Evolutionary conservation across 164 flowering plant genomes (phyloP).

Genomic region (Warburgia ugandensis): DNA sequence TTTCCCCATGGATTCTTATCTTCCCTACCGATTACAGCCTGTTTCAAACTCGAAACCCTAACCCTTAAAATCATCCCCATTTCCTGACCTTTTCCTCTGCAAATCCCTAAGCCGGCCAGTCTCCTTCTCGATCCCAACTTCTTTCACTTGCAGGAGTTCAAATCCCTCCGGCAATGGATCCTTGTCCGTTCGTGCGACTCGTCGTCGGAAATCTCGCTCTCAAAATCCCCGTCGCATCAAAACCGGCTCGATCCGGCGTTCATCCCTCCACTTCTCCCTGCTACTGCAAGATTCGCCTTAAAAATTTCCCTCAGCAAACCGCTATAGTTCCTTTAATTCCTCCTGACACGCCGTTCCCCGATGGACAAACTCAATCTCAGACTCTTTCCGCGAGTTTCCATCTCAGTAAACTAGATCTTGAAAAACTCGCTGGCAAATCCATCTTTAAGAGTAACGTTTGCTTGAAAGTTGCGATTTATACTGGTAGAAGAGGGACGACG

Average conservation of each 20-base stretch:
- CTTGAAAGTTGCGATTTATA: constrained; percentile 47
- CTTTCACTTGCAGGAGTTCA: no score
- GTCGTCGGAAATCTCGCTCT: constrained; percentile 59
- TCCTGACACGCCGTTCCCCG: constrained; percentile 33
- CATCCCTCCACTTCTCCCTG: constrained; percentile 73
- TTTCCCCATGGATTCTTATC: no score
- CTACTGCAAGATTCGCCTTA: constrained; percentile 58
- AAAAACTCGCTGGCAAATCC: constrained; percentile 42
- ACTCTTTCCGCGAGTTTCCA: constrained; percentile 56
- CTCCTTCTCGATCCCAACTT: no score
- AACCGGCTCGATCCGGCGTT: constrained; percentile 45
- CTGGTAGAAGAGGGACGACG: constrained; percentile 66
- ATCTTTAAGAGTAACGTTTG: constrained; percentile 35
- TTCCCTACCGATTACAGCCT: no score
- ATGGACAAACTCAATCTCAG: constrained; percentile 18
- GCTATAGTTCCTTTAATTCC: constrained; percentile 45
- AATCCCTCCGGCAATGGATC: constrained; percentile 72
- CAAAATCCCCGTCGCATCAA: constrained; percentile 54
- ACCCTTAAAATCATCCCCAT: no score
- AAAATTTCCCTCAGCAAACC: constrained; percentile 45
- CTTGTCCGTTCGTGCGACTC: constrained; percentile 72
- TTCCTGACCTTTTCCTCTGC: no score
- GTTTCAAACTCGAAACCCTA: no score
- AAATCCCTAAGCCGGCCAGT: no score
- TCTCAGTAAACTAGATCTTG: constrained; percentile 51